A percentile compares a stretch with the other conserved stretches of the same genome.
Conservation (phyloP, 1,284 basidiomycete genomes). For the Rhodofomes roseus region DNA sequence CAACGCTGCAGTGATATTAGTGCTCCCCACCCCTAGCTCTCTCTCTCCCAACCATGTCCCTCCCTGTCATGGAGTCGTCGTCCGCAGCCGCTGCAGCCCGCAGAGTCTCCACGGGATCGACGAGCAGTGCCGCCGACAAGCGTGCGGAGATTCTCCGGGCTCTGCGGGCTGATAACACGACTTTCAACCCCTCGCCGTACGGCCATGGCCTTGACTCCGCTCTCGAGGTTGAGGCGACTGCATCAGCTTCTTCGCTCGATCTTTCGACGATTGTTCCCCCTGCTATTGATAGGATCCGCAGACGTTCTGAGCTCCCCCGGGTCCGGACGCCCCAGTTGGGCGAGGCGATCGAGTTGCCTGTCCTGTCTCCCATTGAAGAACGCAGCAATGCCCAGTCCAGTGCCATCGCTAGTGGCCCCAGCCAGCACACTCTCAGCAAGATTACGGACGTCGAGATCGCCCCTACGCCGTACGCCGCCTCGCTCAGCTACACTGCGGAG, state of each 20-base stretch:
- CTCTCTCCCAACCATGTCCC: neutral
- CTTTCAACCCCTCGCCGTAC: neutral
- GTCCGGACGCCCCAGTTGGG: neutral
- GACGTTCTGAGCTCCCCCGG: constrained; percentile 4
- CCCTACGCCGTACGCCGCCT: neutral
- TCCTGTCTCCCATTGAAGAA: constrained; percentile 2
- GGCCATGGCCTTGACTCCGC: neutral
- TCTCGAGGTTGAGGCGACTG: constrained; percentile 2
- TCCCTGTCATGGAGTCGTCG: neutral
- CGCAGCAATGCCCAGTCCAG: neutral
- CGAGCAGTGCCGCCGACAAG: constrained; percentile 1
- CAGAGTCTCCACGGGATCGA: neutral
- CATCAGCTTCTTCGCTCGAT: constrained; percentile 5
- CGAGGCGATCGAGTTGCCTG: constrained; percentile 4
- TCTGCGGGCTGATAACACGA: neutral
- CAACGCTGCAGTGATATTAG: neutral
- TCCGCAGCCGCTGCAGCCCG: neutral
- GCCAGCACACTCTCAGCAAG: neutral
- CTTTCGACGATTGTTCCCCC: neutral
- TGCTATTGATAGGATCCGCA: neutral
- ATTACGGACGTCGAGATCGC: neutral
- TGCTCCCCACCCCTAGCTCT: neutral
- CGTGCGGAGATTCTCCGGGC: constrained; percentile 3
- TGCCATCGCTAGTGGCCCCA: neutral
- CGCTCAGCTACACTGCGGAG: constrained; percentile 25